Conservation (phyloP, 2,329 filamentous ascomycete species). For the Xenoacremonium recifei region DNA sequence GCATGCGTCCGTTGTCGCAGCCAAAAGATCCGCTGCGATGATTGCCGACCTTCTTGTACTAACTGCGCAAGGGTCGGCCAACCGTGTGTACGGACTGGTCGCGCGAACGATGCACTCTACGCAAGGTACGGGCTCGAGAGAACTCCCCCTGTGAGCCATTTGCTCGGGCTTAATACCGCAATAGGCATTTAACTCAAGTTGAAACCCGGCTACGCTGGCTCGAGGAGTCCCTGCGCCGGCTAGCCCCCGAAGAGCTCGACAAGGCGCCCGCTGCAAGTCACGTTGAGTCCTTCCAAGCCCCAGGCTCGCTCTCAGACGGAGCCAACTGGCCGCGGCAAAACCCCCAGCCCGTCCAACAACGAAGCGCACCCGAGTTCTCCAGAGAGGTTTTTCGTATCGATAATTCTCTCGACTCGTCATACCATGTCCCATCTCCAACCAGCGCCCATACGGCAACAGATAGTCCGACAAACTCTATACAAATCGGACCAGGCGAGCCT, state of each 20-base stretch:
- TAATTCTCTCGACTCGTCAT: too few species aligned
- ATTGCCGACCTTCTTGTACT: constrained; percentile 24
- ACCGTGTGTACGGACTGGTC: constrained; percentile 24
- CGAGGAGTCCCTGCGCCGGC: constrained; percentile 7
- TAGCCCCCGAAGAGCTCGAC: constrained; percentile 10
- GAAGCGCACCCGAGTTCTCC: too few species aligned
- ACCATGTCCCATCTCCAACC: too few species aligned
- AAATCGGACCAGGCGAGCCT: constrained; percentile 10
- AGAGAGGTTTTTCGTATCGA: too few species aligned
- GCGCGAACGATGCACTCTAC: constrained; percentile 1
- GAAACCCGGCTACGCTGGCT: constrained; percentile 10
- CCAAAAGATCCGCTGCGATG: constrained; percentile 33
- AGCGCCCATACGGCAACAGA: too few species aligned
- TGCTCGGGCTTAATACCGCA: not conserved
- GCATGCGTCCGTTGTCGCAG: constrained; percentile 31
- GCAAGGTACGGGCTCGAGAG: constrained; percentile 8
- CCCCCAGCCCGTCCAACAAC: too few species aligned
- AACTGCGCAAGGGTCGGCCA: constrained; percentile 29
- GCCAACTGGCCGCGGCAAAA: too few species aligned
- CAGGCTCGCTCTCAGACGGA: too few species aligned
- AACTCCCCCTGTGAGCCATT: too few species aligned
- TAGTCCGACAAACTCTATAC: constrained; percentile 8
- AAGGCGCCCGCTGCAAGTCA: constrained; percentile 4
- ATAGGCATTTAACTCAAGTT: constrained; percentile 8
- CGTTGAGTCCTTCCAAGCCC: too few species aligned